These are phyloP conservation scores for Pleurotus citrinopileatus DNA, from an alignment of 768 basidiomycete species.

Conservation along the genomic window DNA sequence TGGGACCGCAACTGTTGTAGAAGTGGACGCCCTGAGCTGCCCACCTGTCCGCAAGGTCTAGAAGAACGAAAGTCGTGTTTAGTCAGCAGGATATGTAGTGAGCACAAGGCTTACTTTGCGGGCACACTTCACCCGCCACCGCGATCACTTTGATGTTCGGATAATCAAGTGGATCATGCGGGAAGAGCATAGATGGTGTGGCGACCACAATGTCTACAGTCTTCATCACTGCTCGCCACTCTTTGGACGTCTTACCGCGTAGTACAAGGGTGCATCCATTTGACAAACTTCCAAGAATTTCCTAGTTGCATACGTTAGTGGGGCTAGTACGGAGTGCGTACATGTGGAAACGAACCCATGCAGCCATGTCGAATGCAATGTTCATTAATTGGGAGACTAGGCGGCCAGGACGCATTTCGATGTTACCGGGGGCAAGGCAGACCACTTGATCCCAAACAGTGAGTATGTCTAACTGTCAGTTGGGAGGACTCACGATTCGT, in stretches of 20 bases:
- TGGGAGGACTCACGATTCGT: constrained; percentile 36
- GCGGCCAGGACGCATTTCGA: constrained; percentile 53
- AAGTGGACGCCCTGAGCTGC: constrained; percentile 29
- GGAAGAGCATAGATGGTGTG: constrained; percentile 48
- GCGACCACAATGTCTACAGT: constrained; percentile 51
- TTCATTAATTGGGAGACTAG: constrained; percentile 61
- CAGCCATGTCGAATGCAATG: constrained; percentile 66
- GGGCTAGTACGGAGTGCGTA: background rate
- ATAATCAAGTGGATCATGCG: constrained; percentile 49
- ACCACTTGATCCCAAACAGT: background rate
- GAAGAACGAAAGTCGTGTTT: background rate
- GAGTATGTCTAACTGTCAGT: no score
- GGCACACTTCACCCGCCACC: constrained; percentile 54
- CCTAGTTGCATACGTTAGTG: constrained; percentile 15
- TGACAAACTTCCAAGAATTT: constrained; percentile 47
- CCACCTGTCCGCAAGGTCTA: constrained; percentile 44
- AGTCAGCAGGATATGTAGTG: background rate
- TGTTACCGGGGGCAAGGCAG: constrained; percentile 40
- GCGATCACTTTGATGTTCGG: constrained; percentile 52
- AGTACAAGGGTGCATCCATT: constrained; percentile 53
- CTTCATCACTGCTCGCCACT: constrained; percentile 47
- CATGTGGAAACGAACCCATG: constrained; percentile 33
- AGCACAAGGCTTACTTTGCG: constrained; percentile 34
- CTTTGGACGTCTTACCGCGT: constrained; percentile 45
- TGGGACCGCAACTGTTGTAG: constrained; percentile 57